These are phyloP conservation scores for Triticum dicoccoides DNA, from an alignment of 176 grass and related monocot genomes.

Conservation along the genomic window DNA sequence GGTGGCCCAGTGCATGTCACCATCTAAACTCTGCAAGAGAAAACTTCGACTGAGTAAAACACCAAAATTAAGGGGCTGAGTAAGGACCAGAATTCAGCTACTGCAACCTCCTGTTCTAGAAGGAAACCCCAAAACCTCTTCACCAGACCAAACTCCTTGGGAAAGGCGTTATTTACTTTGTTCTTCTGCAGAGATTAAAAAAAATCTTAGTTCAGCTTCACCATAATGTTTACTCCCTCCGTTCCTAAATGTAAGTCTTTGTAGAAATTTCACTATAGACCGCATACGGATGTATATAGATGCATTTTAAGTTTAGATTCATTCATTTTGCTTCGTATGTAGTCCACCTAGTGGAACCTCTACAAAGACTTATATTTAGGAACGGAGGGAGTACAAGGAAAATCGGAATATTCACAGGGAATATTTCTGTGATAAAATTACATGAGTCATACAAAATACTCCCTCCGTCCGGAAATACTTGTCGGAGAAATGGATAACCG, in stretches of 20 bases:
- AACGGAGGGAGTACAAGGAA: background rate
- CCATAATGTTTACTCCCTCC: background rate
- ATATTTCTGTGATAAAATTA: background rate
- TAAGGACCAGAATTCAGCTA: constrained; percentile 19
- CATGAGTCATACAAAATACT: background rate
- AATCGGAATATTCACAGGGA: background rate
- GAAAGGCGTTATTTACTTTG: constrained; percentile 66
- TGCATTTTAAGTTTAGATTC: too few species aligned
- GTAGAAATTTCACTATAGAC: too few species aligned
- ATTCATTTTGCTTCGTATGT: too few species aligned
- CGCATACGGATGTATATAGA: too few species aligned
- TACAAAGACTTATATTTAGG: too few species aligned
- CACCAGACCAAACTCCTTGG: constrained; percentile 67
- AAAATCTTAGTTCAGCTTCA: constrained; percentile 28
- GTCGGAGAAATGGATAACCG: too few species aligned
- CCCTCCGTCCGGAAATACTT: too few species aligned
- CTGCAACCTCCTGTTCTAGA: constrained; percentile 65
- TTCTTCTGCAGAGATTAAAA: constrained; percentile 56
- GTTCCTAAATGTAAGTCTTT: too few species aligned
- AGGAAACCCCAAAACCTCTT: constrained; percentile 97
- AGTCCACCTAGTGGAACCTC: too few species aligned
- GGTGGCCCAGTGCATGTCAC: constrained; percentile 71
- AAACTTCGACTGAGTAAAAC: background rate
- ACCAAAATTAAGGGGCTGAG: constrained; percentile 19
- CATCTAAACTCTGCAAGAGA: constrained; percentile 73